A percentile compares a stretch with the other conserved stretches of the same genome.
Evolutionary conservation across 805 yeast species (phyloP).

Genomic region (Metschnikowia santaceciliae): DNA sequence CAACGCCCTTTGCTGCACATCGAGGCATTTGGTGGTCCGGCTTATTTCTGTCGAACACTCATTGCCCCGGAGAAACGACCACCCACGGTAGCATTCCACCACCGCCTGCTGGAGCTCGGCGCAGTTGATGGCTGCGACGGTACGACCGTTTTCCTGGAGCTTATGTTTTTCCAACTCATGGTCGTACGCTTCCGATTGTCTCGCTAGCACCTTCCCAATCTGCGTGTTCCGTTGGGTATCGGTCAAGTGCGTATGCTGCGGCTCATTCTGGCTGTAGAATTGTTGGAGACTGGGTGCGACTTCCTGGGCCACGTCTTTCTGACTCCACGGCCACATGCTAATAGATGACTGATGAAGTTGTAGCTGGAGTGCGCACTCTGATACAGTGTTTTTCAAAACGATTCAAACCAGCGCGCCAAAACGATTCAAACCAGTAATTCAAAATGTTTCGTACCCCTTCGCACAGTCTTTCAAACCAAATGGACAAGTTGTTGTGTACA

Average conservation of each 20-base stretch:
- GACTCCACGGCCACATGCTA: conserved; percentile 12
- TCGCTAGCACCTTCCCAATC: conserved; percentile 25
- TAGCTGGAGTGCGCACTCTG: background rate
- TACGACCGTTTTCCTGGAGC: conserved; percentile 21
- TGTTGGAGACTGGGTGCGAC: conserved; percentile 31
- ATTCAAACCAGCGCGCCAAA: no score
- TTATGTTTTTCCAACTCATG: conserved; percentile 32
- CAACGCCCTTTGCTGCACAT: conserved; percentile 34
- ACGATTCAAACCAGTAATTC: no score
- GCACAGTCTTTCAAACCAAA: no score
- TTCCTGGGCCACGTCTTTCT: conserved; percentile 14
- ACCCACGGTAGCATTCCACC: conserved; percentile 32
- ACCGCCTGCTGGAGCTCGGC: conserved; percentile 38
- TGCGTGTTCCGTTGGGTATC: conserved; percentile 22
- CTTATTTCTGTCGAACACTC: conserved; percentile 31
- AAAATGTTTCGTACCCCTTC: no score
- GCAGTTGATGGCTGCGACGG: conserved; percentile 34
- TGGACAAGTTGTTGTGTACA: no score
- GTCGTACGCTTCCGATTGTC: conserved; percentile 16
- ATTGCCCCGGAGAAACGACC: conserved; percentile 24
- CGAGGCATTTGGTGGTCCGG: conserved; percentile 27
- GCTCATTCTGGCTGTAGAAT: conserved; percentile 30
- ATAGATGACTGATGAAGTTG: background rate
- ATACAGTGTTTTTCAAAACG: no score
- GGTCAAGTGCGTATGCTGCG: conserved; percentile 16